These are phyloP conservation scores for Tetraselmis chui DNA, from an alignment of 139 green algal genomes.

Conservation along the genomic window DNA sequence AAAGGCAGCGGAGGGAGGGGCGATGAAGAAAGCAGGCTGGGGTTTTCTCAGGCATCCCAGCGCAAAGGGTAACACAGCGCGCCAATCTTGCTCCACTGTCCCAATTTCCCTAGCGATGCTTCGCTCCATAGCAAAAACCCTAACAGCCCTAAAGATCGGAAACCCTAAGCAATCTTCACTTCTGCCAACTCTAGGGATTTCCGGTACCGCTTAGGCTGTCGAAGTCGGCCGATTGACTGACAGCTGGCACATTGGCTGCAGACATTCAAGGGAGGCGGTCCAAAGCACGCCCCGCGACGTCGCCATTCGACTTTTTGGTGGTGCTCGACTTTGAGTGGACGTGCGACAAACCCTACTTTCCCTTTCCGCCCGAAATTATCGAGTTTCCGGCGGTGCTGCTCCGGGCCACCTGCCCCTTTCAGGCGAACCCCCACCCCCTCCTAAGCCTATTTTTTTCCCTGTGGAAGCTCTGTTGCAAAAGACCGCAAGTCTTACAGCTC, in stretches of 20 bases:
- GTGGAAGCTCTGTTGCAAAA: no score
- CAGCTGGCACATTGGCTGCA: background rate
- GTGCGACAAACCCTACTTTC: background rate
- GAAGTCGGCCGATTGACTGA: no score
- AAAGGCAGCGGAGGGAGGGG: no score
- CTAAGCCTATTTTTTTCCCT: no score
- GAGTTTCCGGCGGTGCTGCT: constrained; percentile 9
- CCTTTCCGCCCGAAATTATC: constrained; percentile 3
- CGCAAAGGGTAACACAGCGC: background rate
- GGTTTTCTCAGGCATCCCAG: background rate
- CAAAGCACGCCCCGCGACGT: background rate
- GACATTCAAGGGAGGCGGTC: background rate
- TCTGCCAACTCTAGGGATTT: background rate
- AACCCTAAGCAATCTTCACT: background rate
- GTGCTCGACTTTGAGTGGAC: constrained; percentile 6
- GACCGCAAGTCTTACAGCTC: no score
- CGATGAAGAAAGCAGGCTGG: background rate
- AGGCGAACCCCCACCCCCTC: no score
- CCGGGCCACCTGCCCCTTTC: background rate
- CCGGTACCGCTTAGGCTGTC: background rate
- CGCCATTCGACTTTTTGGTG: background rate
- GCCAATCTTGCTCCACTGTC: no score
- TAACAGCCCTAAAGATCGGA: no score
- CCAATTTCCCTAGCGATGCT: no score
- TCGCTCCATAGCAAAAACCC: no score